A percentile compares a stretch with the other conserved stretches of the same genome.
Conservation (phyloP, 106 monocot species). For the Dioscorea zingiberensis region DNA sequence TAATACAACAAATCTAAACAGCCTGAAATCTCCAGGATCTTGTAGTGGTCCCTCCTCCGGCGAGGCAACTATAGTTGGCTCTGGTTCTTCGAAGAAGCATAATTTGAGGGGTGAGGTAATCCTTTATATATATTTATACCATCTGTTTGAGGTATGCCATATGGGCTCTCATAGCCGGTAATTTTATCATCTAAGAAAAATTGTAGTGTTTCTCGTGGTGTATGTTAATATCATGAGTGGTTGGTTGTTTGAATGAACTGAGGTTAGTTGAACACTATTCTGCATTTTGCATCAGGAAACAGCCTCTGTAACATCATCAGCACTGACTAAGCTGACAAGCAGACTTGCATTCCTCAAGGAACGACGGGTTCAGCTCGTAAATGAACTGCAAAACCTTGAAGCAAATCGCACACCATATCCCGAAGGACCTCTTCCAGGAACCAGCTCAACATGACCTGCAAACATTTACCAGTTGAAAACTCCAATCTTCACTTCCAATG, state of each 20-base stretch:
- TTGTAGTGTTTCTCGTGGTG: too few relatives aligned
- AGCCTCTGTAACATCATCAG: constrained; percentile 22
- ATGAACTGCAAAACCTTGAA: constrained; percentile 44
- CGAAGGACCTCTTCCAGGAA: constrained; percentile 23
- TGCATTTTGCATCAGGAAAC: constrained; percentile 19
- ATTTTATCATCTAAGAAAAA: too few relatives aligned
- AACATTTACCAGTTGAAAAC: too few relatives aligned
- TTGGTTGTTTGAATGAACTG: too few relatives aligned
- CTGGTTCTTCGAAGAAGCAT: constrained; percentile 25
- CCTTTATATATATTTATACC: neutral
- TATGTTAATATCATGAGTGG: too few relatives aligned
- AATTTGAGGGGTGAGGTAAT: constrained; percentile 41
- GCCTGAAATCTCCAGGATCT: constrained; percentile 2
- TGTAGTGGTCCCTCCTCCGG: constrained; percentile 11
- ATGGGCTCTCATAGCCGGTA: too few relatives aligned
- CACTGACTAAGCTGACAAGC: constrained; percentile 59
- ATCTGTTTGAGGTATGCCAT: too few relatives aligned
- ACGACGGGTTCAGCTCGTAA: constrained; percentile 57
- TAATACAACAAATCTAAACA: neutral
- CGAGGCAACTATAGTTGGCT: neutral
- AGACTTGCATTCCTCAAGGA: constrained; percentile 87
- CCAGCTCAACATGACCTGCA: constrained; percentile 25
- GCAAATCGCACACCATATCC: constrained; percentile 1
- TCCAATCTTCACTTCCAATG: too few relatives aligned
- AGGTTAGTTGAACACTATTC: neutral